phyloP scores from a whole-genome alignment of 2,329 filamentous ascomycete species.

The Exophiala lecanii-corni region DNA sequence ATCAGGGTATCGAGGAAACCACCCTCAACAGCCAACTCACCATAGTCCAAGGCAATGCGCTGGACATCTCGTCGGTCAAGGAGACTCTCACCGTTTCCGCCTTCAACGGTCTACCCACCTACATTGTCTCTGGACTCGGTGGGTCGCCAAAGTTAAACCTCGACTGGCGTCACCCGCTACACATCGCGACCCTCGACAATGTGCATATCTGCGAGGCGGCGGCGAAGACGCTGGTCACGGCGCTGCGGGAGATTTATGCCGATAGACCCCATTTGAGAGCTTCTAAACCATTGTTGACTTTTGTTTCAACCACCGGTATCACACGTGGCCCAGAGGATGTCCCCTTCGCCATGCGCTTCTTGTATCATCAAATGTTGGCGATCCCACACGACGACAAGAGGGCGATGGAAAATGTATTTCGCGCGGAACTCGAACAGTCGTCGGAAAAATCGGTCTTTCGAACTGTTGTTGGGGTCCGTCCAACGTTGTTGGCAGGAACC shows the following conservation, averaged over 20 bases:
- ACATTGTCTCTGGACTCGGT: conserved; percentile 48
- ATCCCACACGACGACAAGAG: conserved; percentile 35
- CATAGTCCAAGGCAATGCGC: conserved; percentile 46
- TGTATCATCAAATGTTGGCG: conserved; percentile 32
- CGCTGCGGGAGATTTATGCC: conserved; percentile 23
- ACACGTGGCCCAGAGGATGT: conserved; percentile 25
- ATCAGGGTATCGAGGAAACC: conserved; percentile 36
- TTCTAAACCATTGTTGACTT: conserved; percentile 27
- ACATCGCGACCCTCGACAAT: conserved; percentile 32
- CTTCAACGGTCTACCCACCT: conserved; percentile 32
- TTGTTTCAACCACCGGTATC: conserved; percentile 34
- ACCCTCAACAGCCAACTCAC: conserved; percentile 39
- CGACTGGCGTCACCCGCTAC: conserved; percentile 26
- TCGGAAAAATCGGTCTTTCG: conserved; percentile 30
- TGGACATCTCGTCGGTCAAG: conserved; percentile 39
- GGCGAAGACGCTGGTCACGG: conserved; percentile 29
- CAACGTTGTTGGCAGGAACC: conserved; percentile 31
- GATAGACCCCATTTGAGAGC: conserved; percentile 6
- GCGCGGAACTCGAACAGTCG: conserved; percentile 27
- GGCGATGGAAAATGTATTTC: conserved; percentile 34
- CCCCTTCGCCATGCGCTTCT: conserved; percentile 30
- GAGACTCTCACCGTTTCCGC: conserved; percentile 32
- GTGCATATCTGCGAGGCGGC: conserved; percentile 33
- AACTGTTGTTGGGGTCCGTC: conserved; percentile 31
- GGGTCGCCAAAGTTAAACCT: conserved; percentile 24